Evolutionary conservation across 2,329 filamentous ascomycete genomes (phyloP).

Genomic region (Knufia fluminis): DNA sequence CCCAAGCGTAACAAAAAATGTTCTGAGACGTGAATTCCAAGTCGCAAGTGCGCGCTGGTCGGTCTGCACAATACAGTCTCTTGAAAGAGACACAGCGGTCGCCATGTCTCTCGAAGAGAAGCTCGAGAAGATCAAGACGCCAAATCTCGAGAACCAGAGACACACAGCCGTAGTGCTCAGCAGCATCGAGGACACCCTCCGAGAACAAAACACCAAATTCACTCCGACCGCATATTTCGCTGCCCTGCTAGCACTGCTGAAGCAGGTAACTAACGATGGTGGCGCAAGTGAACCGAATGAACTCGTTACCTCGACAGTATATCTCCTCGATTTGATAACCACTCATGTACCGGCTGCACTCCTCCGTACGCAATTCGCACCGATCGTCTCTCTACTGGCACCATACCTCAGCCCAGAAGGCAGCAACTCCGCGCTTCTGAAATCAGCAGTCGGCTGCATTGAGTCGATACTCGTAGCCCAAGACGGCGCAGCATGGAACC

Average conservation of each 20-base stretch:
- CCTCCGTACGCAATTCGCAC: slow-evolving; percentile 86
- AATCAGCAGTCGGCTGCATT: slow-evolving; percentile 83
- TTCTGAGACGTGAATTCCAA: neutral
- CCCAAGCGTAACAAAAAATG: neutral
- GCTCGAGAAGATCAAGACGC: slow-evolving; percentile 93
- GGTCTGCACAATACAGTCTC: neutral
- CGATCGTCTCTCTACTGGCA: slow-evolving; percentile 79
- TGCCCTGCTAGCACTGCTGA: slow-evolving; percentile 79
- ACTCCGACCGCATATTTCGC: slow-evolving; percentile 92
- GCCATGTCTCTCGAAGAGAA: slow-evolving; percentile 63
- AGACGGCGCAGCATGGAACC: slow-evolving; percentile 77
- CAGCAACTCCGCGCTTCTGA: slow-evolving; percentile 76
- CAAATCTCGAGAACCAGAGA: slow-evolving; percentile 90
- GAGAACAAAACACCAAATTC: slow-evolving; percentile 72
- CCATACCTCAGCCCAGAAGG: slow-evolving; percentile 71
- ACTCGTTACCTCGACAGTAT: slow-evolving; percentile 76
- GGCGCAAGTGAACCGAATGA: slow-evolving; percentile 67
- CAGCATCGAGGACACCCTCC: slow-evolving; percentile 86
- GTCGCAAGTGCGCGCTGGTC: neutral
- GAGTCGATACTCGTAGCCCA: slow-evolving; percentile 87
- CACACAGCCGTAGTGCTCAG: slow-evolving; percentile 82
- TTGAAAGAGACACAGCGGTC: neutral
- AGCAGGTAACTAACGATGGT: slow-evolving; percentile 58
- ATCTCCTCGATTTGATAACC: slow-evolving; percentile 87
- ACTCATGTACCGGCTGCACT: slow-evolving; percentile 75